These are phyloP conservation scores for Aspergillus saccharolyticus DNA, from an alignment of 495 filamentous ascomycete species.

Conservation along the genomic window DNA sequence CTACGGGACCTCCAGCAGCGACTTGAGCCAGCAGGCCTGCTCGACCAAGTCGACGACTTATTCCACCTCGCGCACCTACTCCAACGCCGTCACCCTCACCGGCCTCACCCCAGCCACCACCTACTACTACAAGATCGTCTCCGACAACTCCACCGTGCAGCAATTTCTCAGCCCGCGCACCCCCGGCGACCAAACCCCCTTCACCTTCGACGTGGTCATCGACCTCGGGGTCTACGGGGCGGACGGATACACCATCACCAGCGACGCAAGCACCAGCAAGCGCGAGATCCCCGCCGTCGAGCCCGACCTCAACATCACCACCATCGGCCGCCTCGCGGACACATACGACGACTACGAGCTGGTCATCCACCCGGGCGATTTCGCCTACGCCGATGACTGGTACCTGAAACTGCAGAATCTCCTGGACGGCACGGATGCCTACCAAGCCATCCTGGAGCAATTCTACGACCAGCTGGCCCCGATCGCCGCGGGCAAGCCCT, in stretches of 20 bases:
- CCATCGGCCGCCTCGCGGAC: constrained; percentile 50
- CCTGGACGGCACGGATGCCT: constrained; percentile 37
- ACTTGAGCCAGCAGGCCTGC: constrained; percentile 26
- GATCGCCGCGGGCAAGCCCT: constrained; percentile 40
- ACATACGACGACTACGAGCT: constrained; percentile 56
- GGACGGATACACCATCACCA: constrained; percentile 51
- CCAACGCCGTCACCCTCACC: constrained; percentile 42
- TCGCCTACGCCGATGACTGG: constrained; percentile 54
- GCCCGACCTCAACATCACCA: constrained; percentile 58
- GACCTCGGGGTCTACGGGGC: constrained; percentile 53
- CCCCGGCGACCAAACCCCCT: constrained; percentile 43
- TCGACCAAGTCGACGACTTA: constrained; percentile 44
- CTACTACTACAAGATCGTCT: constrained; percentile 54
- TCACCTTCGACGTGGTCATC: constrained; percentile 45
- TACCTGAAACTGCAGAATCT: constrained; percentile 34
- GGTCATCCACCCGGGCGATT: constrained; percentile 53
- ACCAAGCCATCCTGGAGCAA: constrained; percentile 50
- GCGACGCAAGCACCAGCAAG: constrained; percentile 39
- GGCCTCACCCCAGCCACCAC: constrained; percentile 41
- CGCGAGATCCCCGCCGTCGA: constrained; percentile 48
- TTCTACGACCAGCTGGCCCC: constrained; percentile 49
- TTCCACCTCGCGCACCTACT: constrained; percentile 45
- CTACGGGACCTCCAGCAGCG: constrained; percentile 35
- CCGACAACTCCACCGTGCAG: constrained; percentile 49
- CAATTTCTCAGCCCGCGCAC: constrained; percentile 52